Percentiles rank a stretch among this genome's conserved stretches.
Evolutionary conservation across 2,329 filamentous ascomycete species (phyloP).

Genomic region (Colletotrichum tropicicola): DNA sequence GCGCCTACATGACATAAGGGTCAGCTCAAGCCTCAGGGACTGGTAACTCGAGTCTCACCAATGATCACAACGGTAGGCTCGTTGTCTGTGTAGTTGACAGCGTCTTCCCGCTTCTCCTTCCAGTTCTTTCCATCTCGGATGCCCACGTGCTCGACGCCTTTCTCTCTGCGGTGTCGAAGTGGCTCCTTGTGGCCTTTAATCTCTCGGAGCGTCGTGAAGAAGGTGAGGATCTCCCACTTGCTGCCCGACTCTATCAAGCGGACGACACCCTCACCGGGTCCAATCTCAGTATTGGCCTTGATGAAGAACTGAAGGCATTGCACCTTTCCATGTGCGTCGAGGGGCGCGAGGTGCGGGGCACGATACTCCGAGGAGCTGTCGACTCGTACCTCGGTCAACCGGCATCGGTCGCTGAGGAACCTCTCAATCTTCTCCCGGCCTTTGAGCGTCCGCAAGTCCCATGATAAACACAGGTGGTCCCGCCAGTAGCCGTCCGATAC

Average conservation of each 20-base stretch:
- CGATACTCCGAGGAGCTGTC: slow-evolving; percentile 55
- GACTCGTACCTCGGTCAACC: slow-evolving; percentile 53
- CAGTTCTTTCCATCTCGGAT: slow-evolving; percentile 39
- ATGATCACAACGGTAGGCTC: slow-evolving; percentile 33
- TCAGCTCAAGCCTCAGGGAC: neutral
- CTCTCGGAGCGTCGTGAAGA: slow-evolving; percentile 62
- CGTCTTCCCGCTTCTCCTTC: slow-evolving; percentile 30
- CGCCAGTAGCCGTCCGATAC: slow-evolving; percentile 61
- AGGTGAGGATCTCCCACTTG: slow-evolving; percentile 63
- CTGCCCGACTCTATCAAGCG: slow-evolving; percentile 51
- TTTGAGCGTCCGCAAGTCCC: slow-evolving; percentile 60
- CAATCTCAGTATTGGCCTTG: slow-evolving; percentile 60
- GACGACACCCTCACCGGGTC: slow-evolving; percentile 64
- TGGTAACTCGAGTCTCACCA: slow-evolving; percentile 18
- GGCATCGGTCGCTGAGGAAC: slow-evolving; percentile 44
- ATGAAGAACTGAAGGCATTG: slow-evolving; percentile 67
- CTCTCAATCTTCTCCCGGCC: slow-evolving; percentile 47
- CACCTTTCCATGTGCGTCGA: slow-evolving; percentile 60
- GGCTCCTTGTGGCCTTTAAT: slow-evolving; percentile 59
- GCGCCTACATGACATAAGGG: slow-evolving; percentile 29
- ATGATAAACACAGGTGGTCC: slow-evolving; percentile 65
- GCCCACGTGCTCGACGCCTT: slow-evolving; percentile 61
- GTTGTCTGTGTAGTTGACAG: slow-evolving; percentile 21
- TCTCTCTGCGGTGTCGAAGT: slow-evolving; percentile 50
- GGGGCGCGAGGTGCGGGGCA: slow-evolving; percentile 50